Evolutionary conservation across 768 basidiomycete genomes (phyloP).

Genomic region (Collybiopsis confluens): DNA sequence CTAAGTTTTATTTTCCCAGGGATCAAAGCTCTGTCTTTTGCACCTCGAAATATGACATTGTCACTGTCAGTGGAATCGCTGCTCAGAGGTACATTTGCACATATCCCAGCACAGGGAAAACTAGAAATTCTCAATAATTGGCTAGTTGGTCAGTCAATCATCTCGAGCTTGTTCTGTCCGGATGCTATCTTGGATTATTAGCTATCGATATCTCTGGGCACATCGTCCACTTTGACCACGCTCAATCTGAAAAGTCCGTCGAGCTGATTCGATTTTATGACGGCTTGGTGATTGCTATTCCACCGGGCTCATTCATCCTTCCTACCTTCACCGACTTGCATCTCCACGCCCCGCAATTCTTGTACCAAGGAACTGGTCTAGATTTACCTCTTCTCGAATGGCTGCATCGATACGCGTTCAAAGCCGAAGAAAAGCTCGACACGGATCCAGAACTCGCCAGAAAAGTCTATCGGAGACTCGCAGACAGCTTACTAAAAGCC

Average conservation of each 20-base stretch:
- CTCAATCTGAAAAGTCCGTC: conserved; percentile 29
- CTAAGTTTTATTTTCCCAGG: too few relatives aligned
- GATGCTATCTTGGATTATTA: conserved; percentile 11
- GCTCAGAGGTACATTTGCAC: conserved; percentile 52
- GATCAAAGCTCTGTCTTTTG: too few relatives aligned
- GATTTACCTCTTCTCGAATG: conserved; percentile 83
- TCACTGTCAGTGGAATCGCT: conserved; percentile 16
- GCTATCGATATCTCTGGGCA: conserved; percentile 37
- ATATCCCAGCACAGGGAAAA: conserved; percentile 48
- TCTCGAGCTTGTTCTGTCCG: neutral
- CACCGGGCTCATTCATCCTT: conserved; percentile 60
- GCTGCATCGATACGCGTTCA: conserved; percentile 79
- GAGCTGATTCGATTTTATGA: conserved; percentile 21
- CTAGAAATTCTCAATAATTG: conserved; percentile 52
- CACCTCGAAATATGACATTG: too few relatives aligned
- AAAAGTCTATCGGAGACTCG: conserved; percentile 65
- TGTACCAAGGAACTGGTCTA: conserved; percentile 84
- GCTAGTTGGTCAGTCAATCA: conserved; percentile 23
- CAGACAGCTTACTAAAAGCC: conserved; percentile 57
- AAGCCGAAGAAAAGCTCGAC: conserved; percentile 77
- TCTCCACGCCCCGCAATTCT: conserved; percentile 84
- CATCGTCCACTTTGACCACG: conserved; percentile 46
- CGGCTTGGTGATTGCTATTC: conserved; percentile 28
- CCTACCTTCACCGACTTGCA: conserved; percentile 83
- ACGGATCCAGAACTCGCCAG: conserved; percentile 52